Percentiles rank a stretch among this genome's conserved stretches.
Conservation (phyloP, 768 basidiomycete genomes). For the Boletales sp. region DNA sequence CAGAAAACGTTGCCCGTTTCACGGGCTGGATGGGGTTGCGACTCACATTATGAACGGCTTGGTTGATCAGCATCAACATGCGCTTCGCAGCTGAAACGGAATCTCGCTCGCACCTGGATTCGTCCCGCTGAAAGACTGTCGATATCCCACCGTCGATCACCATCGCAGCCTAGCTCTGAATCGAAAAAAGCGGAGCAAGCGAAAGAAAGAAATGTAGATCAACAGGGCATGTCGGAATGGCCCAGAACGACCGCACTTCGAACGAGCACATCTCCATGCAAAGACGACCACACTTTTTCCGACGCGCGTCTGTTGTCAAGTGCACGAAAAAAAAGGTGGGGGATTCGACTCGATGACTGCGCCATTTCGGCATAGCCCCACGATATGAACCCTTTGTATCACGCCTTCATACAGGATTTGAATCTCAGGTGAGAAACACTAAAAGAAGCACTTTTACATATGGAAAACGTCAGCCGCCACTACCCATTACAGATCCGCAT, state of each 20-base stretch:
- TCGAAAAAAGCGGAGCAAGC: neutral
- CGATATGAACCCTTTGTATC: conserved; percentile 9
- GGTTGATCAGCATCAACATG: conserved; percentile 6
- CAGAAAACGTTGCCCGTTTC: neutral
- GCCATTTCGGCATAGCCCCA: neutral
- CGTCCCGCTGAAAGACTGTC: neutral
- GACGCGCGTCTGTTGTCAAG: neutral
- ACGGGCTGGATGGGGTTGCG: neutral
- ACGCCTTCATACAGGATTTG: conserved; percentile 4
- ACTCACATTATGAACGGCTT: neutral
- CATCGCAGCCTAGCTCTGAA: neutral
- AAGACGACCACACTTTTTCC: neutral
- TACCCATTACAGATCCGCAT: conserved; percentile 4
- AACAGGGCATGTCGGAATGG: neutral
- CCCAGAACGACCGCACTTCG: neutral
- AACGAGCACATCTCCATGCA: neutral
- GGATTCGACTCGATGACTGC: conserved; percentile 4
- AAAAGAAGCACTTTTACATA: conserved; percentile 5
- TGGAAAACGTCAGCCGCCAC: conserved; percentile 8
- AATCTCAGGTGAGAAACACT: conserved; percentile 12
- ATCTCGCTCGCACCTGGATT: neutral
- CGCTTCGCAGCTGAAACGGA: neutral
- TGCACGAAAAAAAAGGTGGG: neutral
- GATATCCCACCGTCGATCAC: neutral
- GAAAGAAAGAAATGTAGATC: neutral